A percentile compares a stretch with the other conserved stretches of the same genome.
Evolutionary conservation across 768 basidiomycete genomes (phyloP).

Genomic region (Lyophyllum shimeji): DNA sequence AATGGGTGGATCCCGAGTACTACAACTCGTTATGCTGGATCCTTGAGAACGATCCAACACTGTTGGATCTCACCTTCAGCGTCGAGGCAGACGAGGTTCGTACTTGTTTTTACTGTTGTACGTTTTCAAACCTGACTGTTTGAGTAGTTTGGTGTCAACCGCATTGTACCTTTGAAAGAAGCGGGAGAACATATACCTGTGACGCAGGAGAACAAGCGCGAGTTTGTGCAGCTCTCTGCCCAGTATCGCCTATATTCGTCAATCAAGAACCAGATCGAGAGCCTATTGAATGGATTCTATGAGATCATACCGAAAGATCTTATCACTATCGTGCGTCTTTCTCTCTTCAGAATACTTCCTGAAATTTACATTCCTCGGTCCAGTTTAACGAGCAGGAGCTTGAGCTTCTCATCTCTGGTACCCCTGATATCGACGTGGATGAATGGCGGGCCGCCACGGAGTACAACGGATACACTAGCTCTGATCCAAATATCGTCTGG

Average conservation of each 20-base stretch:
- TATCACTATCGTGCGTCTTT: constrained; percentile 76
- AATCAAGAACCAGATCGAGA: constrained; percentile 94
- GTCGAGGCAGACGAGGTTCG: constrained; percentile 92
- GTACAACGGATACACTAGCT: constrained; percentile 83
- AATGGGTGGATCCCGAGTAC: constrained; percentile 98
- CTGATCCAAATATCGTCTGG: constrained; percentile 96
- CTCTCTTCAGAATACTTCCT: background rate
- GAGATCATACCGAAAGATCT: constrained; percentile 98
- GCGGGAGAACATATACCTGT: constrained; percentile 83
- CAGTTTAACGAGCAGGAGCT: constrained; percentile 95
- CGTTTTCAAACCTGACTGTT: constrained; percentile 11
- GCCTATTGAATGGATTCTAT: constrained; percentile 88
- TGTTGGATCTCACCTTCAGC: constrained; percentile 88
- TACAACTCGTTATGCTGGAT: constrained; percentile 99
- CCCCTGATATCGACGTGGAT: constrained; percentile 98
- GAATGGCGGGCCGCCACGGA: constrained; percentile 95
- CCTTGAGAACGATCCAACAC: constrained; percentile 89
- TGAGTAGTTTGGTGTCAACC: constrained; percentile 83
- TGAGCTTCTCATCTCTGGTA: constrained; percentile 92
- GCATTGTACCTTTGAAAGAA: constrained; percentile 84
- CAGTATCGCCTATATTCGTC: constrained; percentile 92
- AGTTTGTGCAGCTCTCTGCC: constrained; percentile 94
- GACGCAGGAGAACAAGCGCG: constrained; percentile 94
- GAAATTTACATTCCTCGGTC: constrained; percentile 5
- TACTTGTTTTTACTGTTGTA: constrained; percentile 11